Base-by-base conservation (phyloP, 2,329 filamentous ascomycete species). In the Colletotrichum simmondsii region DNA sequence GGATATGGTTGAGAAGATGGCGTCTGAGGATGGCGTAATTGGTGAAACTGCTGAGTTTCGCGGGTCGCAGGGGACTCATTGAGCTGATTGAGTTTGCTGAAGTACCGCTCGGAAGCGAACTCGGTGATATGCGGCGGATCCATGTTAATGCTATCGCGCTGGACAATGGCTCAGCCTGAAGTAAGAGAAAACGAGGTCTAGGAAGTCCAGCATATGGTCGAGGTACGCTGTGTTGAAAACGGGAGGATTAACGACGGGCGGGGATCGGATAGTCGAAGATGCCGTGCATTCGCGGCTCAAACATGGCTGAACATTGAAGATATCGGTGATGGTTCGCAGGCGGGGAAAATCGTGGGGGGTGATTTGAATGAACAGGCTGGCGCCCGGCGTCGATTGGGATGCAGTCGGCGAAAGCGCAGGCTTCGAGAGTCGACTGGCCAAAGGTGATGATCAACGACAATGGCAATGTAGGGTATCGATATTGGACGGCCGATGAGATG, bases 71-170 rank as follows among this genome's bases (percentile, higher is more conserved):
- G 52, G 14, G 70, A 61, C 26, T 74, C 86, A 79, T 82, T 88
- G 76, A 84, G 86, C 81, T 90, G 88, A 70, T 84, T 86, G 73
- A 92, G 80, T 81, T 92, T 92, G 67, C 87, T 87, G 75, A 92
- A 90, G 78, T 91, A 92, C 75, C 88, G 88, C 80, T 89, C 85
- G 57, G 91, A 92, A 74, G 90, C 91, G 82, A 92, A 92, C 80
- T 92, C 91, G 73, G 90, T 91, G 74, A 91, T 86, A 75, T 92
- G 90, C 76, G 87, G 85, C 77, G 88, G 89, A 75, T 92, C 90
- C 89, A 92, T 91, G 78, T 81, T 81, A 80, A 77, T 75, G 74
- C 71, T 68, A 59, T 57, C 30, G 59, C 42, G 24, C 61, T 71
- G 71, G 53, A 64, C 74, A 59, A 76, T 77, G 63, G 56, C 67